Evolutionary conservation across 1,284 basidiomycete genomes (phyloP), one percentile per base, ranked within the genome.

Genomic region (Microbotryum silenes-acaulis): DNA sequence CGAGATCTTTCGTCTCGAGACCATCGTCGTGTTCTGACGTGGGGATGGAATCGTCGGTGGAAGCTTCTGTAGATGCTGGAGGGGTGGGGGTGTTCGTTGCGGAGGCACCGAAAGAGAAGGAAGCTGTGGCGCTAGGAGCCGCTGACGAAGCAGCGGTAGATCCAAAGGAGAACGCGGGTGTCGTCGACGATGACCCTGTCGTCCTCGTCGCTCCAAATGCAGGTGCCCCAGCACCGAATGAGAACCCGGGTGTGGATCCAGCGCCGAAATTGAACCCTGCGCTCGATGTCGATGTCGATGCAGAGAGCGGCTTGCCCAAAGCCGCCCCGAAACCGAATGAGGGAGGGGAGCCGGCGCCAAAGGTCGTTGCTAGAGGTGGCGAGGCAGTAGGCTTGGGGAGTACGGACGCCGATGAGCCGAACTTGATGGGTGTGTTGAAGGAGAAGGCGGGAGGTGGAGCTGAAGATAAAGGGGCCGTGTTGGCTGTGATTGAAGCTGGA

Each of bases 251-350:
- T 16, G 37, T 49, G 29, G 59, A 25, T 16, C 51, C 47, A 6
- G 50, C 25, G n/a, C 37, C 16, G 62, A 2, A 51, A 31, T 33
- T 9, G 56, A 21, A 31, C 10, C 47, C 3, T 10, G 53, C 12
- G 8, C 37, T n/a, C 9, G 57, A 18, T 1, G 57, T 20, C 27
- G 59, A 6, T 6, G 57, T 31, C 47, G 59, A 45, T 4, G 56
- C 53, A 7, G 57, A 57, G n/a, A 62, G 59, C 27, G 37, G 37
- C 44, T 60, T 61, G 18, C 59, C 53, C 9, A 68, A 48, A 0
- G 66, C 66, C 1, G 66, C 66, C 20, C 66, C 67, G 44, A 68
- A 68, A 4, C 59, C 55, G 46, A 68, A 68, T 20, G 56, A 25
- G 5, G 66, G 60, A 2, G 66, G 61, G 0, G 64, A 60, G 6